Evolutionary conservation across 495 filamentous ascomycete species (phyloP), one percentile per base, ranked within the genome.

Genomic region (Aspergillus sclerotioniger): DNA sequence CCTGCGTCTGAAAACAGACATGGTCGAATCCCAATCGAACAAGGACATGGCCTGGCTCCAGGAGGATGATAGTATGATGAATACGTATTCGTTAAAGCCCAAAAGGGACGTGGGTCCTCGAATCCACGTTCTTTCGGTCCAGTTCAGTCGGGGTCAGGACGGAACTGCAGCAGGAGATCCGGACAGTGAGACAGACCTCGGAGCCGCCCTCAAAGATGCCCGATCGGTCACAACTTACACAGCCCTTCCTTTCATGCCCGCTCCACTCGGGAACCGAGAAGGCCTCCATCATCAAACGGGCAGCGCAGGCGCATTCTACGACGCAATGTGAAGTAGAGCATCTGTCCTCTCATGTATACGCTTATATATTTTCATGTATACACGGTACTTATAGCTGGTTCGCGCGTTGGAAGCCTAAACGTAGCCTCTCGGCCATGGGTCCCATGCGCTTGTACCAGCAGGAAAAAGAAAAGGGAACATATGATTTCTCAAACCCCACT

Each of bases 211-310:
- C 1, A 52, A 54, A 16, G 71, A 74, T 35, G 16, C 61, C 17
- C 63, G 63, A 25, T 72, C 72, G 4, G 64, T 68, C 12, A 72
- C 77, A 54, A 77, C 76, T 9, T n/a, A n/a, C n/a, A n/a, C n/a
- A n/a, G 76, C 74, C 10, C 68, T 78, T 43, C 74, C 76, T 39
- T 60, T 64, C 37, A 53, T 76, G n/a, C 62, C 66, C 17, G 41
- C 63, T 60, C 51, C 53, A 46, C 37, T 41, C 35, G 3, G 5
- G 37, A 15, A n/a, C 37, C 13, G 6, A 15, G 37, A 41, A n/a
- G n/a, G n/a, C 13, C 8, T n/a, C 37, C 37, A 41, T 6, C 2
- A 25, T 2, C 25, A 25, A 25, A 25, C 2, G 25, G 25, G 25
- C 25, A 25, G 5, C 25, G 25, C 25, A 25, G 25, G 25, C 25